A percentile compares a stretch with the other conserved stretches of the same genome.
These are phyloP conservation scores for Ciborinia camelliae DNA, from an alignment of 2,329 filamentous ascomycete genomes.

Conservation along the genomic window DNA sequence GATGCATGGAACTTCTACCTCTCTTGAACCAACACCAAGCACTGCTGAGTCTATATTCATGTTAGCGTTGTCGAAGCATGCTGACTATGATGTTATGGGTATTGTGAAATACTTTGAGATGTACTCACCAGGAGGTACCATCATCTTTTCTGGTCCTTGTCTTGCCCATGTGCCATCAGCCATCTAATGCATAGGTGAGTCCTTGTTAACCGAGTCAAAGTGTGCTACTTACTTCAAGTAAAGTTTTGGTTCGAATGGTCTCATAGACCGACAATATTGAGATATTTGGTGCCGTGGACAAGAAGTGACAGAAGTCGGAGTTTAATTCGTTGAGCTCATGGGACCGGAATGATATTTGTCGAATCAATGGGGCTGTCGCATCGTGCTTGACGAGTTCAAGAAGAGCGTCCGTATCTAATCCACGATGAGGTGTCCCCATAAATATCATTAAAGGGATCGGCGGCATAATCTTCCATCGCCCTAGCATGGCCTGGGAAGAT, in stretches of 20 bases:
- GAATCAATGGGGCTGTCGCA: slow-evolving; percentile 24
- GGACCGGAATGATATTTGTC: slow-evolving; percentile 27
- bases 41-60: slow-evolving; percentile 6
- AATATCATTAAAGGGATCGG: slow-evolving; percentile 28
- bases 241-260: slow-evolving; percentile 24
- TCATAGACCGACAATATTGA: slow-evolving; percentile 29
- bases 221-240: slow-evolving; percentile 17
- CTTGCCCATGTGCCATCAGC: slow-evolving; percentile 18
- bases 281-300: slow-evolving; percentile 20
- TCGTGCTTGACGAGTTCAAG: slow-evolving; percentile 26
- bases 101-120: background rate
- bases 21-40: slow-evolving; percentile 14
- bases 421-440: slow-evolving; percentile 31
- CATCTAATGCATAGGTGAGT: slow-evolving; percentile 1
- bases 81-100: too few species aligned
- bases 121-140: slow-evolving; percentile 16
- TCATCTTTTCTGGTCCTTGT: slow-evolving; percentile 18
- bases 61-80: background rate
- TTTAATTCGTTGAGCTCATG: slow-evolving; percentile 24
- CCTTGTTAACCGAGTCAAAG: background rate
- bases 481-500: slow-evolving; percentile 8
- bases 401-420: slow-evolving; percentile 28
- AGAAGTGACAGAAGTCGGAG: slow-evolving; percentile 23
- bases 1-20: slow-evolving; percentile 16
- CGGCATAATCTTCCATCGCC: slow-evolving; percentile 19